Evolutionary conservation across 495 filamentous ascomycete species (phyloP).

Genomic region (Penicillium soppii): DNA sequence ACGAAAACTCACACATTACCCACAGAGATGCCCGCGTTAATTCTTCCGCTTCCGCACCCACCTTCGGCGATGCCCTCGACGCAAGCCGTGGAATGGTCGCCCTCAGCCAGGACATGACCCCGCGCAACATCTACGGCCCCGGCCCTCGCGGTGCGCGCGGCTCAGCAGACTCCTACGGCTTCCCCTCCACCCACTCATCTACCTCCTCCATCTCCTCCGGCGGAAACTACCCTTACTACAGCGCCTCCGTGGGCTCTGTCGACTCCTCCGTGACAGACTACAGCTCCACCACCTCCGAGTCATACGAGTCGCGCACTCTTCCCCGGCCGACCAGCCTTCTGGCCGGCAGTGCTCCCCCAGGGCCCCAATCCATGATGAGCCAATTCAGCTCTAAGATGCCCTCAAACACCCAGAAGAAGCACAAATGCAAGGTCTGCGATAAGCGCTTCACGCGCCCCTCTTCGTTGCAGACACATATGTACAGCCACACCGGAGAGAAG

Average conservation of each 20-base stretch:
- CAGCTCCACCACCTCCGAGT: conserved; percentile 79
- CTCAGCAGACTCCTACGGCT: conserved; percentile 89
- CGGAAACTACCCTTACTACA: conserved; percentile 70
- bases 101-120: conserved; percentile 82
- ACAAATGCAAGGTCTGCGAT: conserved; percentile 99
- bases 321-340: conserved; percentile 75
- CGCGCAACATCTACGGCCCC: conserved; percentile 82
- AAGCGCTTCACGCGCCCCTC: conserved; percentile 97
- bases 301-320: conserved; percentile 83
- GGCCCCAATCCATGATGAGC: conserved; percentile 96
- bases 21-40: conserved; percentile 60
- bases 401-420: conserved; percentile 97
- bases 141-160: conserved; percentile 64
- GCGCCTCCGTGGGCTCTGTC: conserved; percentile 72
- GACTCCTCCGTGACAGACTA: conserved; percentile 95
- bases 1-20: neutral
- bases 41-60: conserved; percentile 35
- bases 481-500: conserved; percentile 98
- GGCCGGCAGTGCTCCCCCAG: conserved; percentile 65
- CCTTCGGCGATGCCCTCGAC: conserved; percentile 73
- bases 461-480: conserved; percentile 97
- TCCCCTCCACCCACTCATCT: conserved; percentile 87
- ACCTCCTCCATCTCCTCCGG: conserved; percentile 91
- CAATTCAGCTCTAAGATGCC: conserved; percentile 98
- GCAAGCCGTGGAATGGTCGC: conserved; percentile 89